Conservation (phyloP, 148 eudicot genomes). For the Salicornia ramosissima region DNA sequence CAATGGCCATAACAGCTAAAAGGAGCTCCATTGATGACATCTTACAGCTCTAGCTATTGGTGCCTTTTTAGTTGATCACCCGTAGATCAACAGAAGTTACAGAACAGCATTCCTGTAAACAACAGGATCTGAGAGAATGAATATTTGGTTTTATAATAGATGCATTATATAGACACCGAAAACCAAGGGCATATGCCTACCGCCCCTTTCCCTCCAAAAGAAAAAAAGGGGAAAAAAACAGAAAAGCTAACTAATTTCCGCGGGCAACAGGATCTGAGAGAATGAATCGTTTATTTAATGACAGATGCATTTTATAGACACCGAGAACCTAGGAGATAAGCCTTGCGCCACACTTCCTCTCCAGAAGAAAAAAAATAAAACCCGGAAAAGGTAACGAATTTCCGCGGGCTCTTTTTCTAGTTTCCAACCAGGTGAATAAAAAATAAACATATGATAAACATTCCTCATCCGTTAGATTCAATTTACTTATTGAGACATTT, state of each 20-base stretch:
- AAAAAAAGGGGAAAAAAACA: no score
- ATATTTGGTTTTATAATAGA: background rate
- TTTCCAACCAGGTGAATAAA: background rate
- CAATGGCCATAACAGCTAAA: constrained; percentile 31
- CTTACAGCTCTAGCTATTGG: constrained; percentile 4
- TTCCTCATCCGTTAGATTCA: background rate
- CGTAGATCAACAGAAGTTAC: background rate
- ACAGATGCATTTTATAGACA: background rate
- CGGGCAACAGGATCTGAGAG: background rate
- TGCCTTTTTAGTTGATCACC: constrained; percentile 8
- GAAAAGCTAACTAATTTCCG: constrained; percentile 27
- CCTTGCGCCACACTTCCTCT: background rate
- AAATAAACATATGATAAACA: background rate
- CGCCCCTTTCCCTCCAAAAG: background rate
- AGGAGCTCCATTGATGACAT: constrained; percentile 38
- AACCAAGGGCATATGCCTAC: background rate
- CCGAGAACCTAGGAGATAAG: background rate
- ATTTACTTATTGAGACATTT: background rate
- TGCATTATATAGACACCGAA: background rate
- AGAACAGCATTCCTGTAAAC: constrained; percentile 25
- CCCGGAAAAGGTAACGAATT: background rate
- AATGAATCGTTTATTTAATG: background rate
- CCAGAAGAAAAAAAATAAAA: no score
- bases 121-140: background rate
- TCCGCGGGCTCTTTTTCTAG: background rate